Evolutionary conservation across 1,284 basidiomycete genomes (phyloP).

Genomic region (Coniferiporia sulphurascens): DNA sequence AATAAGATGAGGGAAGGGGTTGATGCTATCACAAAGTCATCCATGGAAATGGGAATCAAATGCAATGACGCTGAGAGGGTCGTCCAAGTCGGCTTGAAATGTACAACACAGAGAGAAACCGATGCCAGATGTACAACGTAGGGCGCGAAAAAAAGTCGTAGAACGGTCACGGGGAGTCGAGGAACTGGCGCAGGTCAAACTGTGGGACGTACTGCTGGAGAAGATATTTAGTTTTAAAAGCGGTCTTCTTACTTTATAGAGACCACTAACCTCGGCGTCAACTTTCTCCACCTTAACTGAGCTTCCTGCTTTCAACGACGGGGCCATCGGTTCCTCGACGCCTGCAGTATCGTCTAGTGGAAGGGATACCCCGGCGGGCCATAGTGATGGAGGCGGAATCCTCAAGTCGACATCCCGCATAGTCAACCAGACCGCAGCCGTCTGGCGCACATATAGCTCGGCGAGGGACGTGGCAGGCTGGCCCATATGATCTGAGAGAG

Average conservation of each 20-base stretch:
- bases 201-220: slow-evolving; percentile 32
- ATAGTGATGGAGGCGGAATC: slow-evolving; percentile 36
- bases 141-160: neutral
- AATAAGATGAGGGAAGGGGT: too few relatives aligned
- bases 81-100: neutral
- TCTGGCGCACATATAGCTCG: slow-evolving; percentile 59
- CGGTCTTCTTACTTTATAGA: neutral
- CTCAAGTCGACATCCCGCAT: slow-evolving; percentile 47
- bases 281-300: slow-evolving; percentile 10
- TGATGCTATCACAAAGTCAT: too few relatives aligned
- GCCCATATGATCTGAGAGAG: slow-evolving; percentile 43
- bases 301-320: slow-evolving; percentile 2
- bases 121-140: neutral
- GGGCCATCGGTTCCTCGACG: neutral
- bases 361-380: slow-evolving; percentile 36
- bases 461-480: slow-evolving; percentile 51
- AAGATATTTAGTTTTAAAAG: slow-evolving; percentile 1
- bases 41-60: too few relatives aligned
- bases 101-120: neutral
- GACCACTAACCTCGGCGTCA: slow-evolving; percentile 23
- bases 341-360: slow-evolving; percentile 17
- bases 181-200: slow-evolving; percentile 48
- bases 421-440: slow-evolving; percentile 49
- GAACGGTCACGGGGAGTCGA: slow-evolving; percentile 29
- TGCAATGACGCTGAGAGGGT: neutral